Base-by-base conservation (phyloP, 73 alveolate genomes). In the Durusdinium trenchii region DNA sequence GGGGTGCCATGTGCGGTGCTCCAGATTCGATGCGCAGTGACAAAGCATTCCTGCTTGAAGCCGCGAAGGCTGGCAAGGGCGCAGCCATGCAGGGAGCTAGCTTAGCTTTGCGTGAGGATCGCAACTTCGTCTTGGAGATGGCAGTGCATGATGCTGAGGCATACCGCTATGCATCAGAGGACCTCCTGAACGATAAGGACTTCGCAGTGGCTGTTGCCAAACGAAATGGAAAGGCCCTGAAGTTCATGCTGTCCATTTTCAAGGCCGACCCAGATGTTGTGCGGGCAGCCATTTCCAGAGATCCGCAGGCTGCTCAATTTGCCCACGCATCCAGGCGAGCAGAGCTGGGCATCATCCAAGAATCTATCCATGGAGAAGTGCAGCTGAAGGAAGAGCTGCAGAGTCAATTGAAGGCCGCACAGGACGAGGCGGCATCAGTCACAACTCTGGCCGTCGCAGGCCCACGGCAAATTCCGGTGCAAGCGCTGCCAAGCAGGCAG, bases 301-400 rank as follows among this genome's bases (percentile, higher is more conserved):
- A 90, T n/a, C 96, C 96, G 40, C 96, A 90, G 71, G 96, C 96
- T 28, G 96, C 96, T 40, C 96, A 90, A 51, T 90, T 35, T n/a
- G 96, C 96, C 71, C 96, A 90, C 46, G 86, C 96, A 43, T 64
- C 96, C 54, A 64, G 96, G 28, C 96, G 96, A 1, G 61, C 96
- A 0, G 96, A 90, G 60, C 51, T 90, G 50, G 96, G 96, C 67
- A 90, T 90, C 86, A 47, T 90, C 35, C 86, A 90, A 32, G 96
- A 90, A 50, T n/a, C 86, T 52, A 45, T 90, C 30, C 86, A 46
- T 32, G 96, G 96, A 30, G 96, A 90, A 67, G 96, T 90, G 52
- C 96, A 90, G 73, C 82, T 90, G 73, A 73, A 90, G 54, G 86
- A 73, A 40, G 96, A 90, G 86, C 96, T 90, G 18, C 86, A 90